Percentiles rank a stretch among this genome's conserved stretches.
Conservation (phyloP, 78 protist species). For the Speleostelium caveatum region DNA sequence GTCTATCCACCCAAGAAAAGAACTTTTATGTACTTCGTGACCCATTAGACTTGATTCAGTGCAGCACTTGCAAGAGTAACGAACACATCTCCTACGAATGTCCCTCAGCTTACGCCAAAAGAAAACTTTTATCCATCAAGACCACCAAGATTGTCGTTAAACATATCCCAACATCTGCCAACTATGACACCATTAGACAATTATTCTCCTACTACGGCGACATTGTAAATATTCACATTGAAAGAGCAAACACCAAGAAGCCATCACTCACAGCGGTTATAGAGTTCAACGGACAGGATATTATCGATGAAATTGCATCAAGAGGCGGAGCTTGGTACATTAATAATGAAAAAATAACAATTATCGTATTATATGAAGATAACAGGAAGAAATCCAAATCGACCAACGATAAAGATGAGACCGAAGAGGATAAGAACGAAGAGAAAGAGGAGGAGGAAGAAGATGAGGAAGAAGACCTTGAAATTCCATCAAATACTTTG, state of each 20-base stretch:
- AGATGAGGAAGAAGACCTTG: constrained; percentile 12
- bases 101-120: constrained; percentile 23
- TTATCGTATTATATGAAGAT: not conserved
- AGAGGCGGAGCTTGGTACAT: constrained; percentile 13
- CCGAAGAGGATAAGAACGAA: not conserved
- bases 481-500: not conserved
- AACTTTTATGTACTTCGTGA: constrained; percentile 94
- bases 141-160: not conserved
- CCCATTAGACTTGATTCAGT: not conserved
- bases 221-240: not conserved
- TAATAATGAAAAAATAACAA: constrained; percentile 26
- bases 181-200: not conserved
- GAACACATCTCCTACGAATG: constrained; percentile 62
- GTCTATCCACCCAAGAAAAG: constrained; percentile 96
- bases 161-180: constrained; percentile 7
- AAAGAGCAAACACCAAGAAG: constrained; percentile 39
- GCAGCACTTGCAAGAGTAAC: constrained; percentile 13
- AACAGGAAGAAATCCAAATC: not conserved
- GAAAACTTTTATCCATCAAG: not conserved
- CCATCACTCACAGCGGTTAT: constrained; percentile 25
- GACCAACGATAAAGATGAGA: not conserved
- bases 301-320: constrained; percentile 3
- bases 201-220: constrained; percentile 17
- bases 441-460: not conserved
- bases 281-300: constrained; percentile 12